Evolutionary conservation across 2,329 filamentous ascomycete genomes (phyloP), one percentile per base, ranked within the genome.

Genomic region (Phialophora expanda): DNA sequence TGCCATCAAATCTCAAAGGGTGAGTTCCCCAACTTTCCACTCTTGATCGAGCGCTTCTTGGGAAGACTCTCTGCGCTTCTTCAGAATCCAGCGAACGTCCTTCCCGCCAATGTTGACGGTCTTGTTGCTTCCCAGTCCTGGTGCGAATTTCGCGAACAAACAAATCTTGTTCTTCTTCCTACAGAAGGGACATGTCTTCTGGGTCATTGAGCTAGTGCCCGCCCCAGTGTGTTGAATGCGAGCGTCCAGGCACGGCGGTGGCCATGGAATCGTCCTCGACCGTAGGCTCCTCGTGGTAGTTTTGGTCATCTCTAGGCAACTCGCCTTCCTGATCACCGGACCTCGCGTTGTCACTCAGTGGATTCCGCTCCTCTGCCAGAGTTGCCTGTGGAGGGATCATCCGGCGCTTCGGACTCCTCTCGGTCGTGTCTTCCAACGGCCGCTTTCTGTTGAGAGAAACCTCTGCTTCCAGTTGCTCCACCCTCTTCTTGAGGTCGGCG

Each of bases 171-270:
- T n/a, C 4, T 44, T 44, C 41, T 44, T 44, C 41, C n/a, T 44
- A n/a, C 41, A 44, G 41, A 44, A 44, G 4, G 41, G 41, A 44
- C 41, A 44, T 14, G 41, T 44, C 12, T 12, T 14, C n/a, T 44
- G 41, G 12, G n/a, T n/a, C 41, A 44, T 44, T 3, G 41, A 7
- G 41, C 41, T n/a, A 44, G 12, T 44, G 12, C 41, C 44, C 76
- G 75, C 76, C 81, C 75, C 14, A 65, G 32, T 22, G 44, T 46
- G 34, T 44, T 58, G 38, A n/a, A 44, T 44, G n/a, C 41, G 41
- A n/a, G 41, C 41, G n/a, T 44, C n/a, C 41, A 44, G n/a, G 41
- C 41, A 44, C 41, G 41, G 41, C n/a, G 41, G 41, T n/a, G 41
- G 41, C 41, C 41, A 44, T 44, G 26, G 41, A n/a, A 26, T 26